Evolutionary conservation across 1,284 basidiomycete genomes (phyloP).

Genomic region (Phellinidium pouzarii): DNA sequence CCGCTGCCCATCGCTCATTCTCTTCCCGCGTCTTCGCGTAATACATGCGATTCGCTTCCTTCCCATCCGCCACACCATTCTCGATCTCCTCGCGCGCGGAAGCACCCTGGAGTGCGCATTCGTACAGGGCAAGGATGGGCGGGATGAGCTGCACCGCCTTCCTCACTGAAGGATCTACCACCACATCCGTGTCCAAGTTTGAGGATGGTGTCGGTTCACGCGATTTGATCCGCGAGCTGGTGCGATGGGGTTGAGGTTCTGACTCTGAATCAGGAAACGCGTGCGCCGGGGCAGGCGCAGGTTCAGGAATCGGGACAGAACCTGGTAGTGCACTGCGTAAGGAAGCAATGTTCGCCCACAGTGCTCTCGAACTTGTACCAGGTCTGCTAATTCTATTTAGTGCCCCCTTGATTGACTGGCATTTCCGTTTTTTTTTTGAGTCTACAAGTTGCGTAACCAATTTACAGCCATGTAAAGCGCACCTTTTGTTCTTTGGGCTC

Average conservation of each 20-base stretch:
- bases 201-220: constrained; percentile 32
- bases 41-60: constrained; percentile 43
- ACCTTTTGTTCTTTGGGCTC: constrained; percentile 31
- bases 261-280: constrained; percentile 28
- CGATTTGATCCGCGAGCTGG: constrained; percentile 26
- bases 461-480: background rate
- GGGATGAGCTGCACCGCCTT: constrained; percentile 60
- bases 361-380: constrained; percentile 50
- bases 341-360: constrained; percentile 48
- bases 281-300: constrained; percentile 22
- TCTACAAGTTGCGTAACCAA: background rate
- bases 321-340: constrained; percentile 33
- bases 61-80: constrained; percentile 43
- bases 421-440: background rate
- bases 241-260: constrained; percentile 48
- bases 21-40: constrained; percentile 41
- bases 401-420: constrained; percentile 39
- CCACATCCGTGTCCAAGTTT: constrained; percentile 21
- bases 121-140: constrained; percentile 50
- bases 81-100: constrained; percentile 54
- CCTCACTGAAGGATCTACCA: constrained; percentile 27
- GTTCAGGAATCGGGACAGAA: constrained; percentile 21
- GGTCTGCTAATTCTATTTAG: constrained; percentile 44
- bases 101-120: constrained; percentile 40
- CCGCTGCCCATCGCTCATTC: constrained; percentile 40